Conservation (phyloP, 345 rosid genomes). For the Rhizophora mangle region DNA sequence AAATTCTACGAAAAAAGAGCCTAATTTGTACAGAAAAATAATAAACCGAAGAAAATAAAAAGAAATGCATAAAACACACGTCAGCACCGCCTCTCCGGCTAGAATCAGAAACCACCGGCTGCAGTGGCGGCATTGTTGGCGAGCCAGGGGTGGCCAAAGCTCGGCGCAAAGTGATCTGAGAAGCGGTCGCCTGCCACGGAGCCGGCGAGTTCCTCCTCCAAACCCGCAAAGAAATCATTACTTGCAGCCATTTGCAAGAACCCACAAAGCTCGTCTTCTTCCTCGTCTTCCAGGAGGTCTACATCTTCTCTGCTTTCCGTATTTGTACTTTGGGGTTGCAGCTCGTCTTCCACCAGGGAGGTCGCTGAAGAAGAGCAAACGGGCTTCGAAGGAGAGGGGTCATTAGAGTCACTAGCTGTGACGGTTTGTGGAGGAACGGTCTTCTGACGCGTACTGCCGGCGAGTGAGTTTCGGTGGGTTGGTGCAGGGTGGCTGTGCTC, state of each 20-base stretch:
- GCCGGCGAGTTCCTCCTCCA: constrained; percentile 52
- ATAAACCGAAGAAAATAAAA: constrained; percentile 4
- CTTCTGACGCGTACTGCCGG: constrained; percentile 89
- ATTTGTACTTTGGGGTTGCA: constrained; percentile 32
- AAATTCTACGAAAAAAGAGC: constrained; percentile 22
- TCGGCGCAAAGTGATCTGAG: constrained; percentile 45
- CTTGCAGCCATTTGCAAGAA: constrained; percentile 56
- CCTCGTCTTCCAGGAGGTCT: constrained; percentile 52
- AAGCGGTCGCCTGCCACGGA: constrained; percentile 40
- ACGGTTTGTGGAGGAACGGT: constrained; percentile 26
- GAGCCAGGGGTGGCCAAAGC: constrained; percentile 28
- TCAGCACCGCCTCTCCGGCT: constrained; percentile 1
- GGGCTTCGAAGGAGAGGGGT: constrained; percentile 32
- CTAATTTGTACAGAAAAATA: constrained; percentile 13
- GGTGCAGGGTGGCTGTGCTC: constrained; percentile 98
- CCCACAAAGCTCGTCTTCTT: constrained; percentile 55
- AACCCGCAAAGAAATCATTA: constrained; percentile 80
- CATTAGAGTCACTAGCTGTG: constrained; percentile 29
- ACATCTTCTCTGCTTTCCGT: constrained; percentile 43
- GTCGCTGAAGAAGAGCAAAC: constrained; percentile 46
- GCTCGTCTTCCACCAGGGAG: constrained; percentile 49
- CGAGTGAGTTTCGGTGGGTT: constrained; percentile 88
- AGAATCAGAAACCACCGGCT: constrained; percentile 22
- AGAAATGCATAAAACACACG: constrained; percentile 3
- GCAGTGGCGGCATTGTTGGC: constrained; percentile 24